Base-by-base conservation (phyloP, 257 asterid genomes). In the Catharanthus roseus region DNA sequence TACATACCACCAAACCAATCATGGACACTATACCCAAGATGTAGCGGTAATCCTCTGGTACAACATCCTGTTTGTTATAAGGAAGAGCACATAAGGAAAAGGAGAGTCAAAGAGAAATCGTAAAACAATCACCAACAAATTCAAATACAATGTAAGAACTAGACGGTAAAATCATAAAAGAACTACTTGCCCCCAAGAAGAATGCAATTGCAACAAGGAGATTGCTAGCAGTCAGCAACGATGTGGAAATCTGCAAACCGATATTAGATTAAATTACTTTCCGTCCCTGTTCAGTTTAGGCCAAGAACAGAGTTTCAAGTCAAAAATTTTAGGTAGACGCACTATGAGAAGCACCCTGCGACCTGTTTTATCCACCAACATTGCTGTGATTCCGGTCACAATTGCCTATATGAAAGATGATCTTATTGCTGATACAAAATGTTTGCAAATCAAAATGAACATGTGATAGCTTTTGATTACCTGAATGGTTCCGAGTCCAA, bases 401-500 rank as follows among this genome's bases (percentile, higher is more conserved):
- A 93, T 34, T 57, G 86, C 96, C 98, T 90, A 47, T 60, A 74
- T 33, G 38, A 51, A 18, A 47, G 54, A 44, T 29, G 33, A 19
- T 23, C 13, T 62, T 72, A 51, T 38, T 71, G 62, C 53, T 36
- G 31, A 75, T 26, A n/a, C 45, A n/a, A 72, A 57, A 55, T 58
- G 16, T 31, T 3, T 36, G 50, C 24, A 36, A 15, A 47, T 12
- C 36, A 58, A 12, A 72, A 67, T 64, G 21, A 38, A 67, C 11
- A 49, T 41, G 71, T 24, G 55, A 16, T 36, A 19, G 56, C 60
- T 75, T 31, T 65, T 58, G 38, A 16, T 69, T 69, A 88, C 98
- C 97, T 90, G 97, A 75, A 90, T 85, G 73, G 91, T 86, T 62
- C 98, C 98, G 50, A 92, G 77, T n/a, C 82, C 91, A 77, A 87